Conservation (phyloP, 345 rosid genomes). For the Raphanus raphanistrum region DNA sequence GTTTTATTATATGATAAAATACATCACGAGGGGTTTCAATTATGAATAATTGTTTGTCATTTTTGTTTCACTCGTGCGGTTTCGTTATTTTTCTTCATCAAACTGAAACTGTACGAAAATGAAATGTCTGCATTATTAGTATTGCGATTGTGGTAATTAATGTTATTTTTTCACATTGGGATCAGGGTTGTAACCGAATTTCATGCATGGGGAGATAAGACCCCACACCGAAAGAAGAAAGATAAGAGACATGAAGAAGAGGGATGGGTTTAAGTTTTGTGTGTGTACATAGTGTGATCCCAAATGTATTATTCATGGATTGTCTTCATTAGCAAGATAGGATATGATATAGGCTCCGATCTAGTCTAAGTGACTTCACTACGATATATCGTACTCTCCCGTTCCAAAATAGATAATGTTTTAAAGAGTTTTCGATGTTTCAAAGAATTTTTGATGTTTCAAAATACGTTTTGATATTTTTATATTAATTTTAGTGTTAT, state of each 20-base stretch:
- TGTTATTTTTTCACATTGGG: constrained; percentile 18
- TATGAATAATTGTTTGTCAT: constrained; percentile 26
- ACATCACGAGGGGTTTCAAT: constrained; percentile 25
- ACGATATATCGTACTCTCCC: background rate
- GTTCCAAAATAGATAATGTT: too few relatives aligned
- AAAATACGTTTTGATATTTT: too few relatives aligned
- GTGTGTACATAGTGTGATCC: constrained; percentile 61
- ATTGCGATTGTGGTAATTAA: background rate
- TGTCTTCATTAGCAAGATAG: constrained; percentile 1
- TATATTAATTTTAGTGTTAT: too few relatives aligned
- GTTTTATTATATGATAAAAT: constrained; percentile 6
- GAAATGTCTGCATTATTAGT: constrained; percentile 31
- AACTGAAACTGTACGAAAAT: constrained; percentile 60
- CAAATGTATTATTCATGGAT: constrained; percentile 31
- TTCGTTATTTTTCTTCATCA: constrained; percentile 33
- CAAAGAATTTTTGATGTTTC: too few relatives aligned
- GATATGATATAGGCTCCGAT: background rate
- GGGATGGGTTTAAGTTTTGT: constrained; percentile 46
- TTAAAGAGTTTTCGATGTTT: too few relatives aligned
- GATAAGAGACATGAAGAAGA: constrained; percentile 52
- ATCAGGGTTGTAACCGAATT: background rate
- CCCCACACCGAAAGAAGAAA: constrained; percentile 53
- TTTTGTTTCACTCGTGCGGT: constrained; percentile 42
- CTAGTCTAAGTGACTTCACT: background rate
- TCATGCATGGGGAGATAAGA: constrained; percentile 34